Evolutionary conservation across 495 filamentous ascomycete genomes (phyloP).

Genomic region (Neurospora sp.): DNA sequence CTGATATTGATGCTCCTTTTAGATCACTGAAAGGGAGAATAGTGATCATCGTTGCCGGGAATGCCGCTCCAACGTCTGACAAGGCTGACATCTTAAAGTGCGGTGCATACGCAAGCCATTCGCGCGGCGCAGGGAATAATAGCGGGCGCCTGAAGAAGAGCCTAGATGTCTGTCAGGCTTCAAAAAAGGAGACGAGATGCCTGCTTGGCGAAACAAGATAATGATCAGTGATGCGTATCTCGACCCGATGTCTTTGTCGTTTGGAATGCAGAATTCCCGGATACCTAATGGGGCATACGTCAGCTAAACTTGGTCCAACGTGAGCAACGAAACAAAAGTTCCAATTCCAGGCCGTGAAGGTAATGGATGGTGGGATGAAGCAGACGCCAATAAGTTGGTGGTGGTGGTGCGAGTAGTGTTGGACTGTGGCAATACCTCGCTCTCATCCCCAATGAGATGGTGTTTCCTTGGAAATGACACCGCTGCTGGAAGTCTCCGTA

Average conservation of each 20-base stretch:
- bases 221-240: neutral
- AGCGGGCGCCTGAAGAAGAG: neutral
- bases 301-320: neutral
- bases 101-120: conserved; percentile 22
- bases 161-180: neutral
- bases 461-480: neutral
- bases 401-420: too few relatives aligned
- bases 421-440: neutral
- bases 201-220: conserved; percentile 17
- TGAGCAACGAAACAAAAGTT: neutral
- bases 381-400: neutral
- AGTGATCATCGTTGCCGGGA: neutral
- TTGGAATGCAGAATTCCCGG: neutral
- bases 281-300: neutral
- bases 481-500: neutral
- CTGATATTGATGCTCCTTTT: neutral
- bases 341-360: neutral
- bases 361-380: neutral
- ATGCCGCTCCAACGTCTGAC: neutral
- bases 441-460: neutral
- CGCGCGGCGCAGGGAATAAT: conserved; percentile 4
- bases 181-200: conserved; percentile 15
- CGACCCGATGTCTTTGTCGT: neutral
- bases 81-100: neutral
- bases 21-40: neutral